These are phyloP conservation scores for Adiantum capillusveneris DNA, from an alignment of 75 land plant species.

Conservation along the genomic window DNA sequence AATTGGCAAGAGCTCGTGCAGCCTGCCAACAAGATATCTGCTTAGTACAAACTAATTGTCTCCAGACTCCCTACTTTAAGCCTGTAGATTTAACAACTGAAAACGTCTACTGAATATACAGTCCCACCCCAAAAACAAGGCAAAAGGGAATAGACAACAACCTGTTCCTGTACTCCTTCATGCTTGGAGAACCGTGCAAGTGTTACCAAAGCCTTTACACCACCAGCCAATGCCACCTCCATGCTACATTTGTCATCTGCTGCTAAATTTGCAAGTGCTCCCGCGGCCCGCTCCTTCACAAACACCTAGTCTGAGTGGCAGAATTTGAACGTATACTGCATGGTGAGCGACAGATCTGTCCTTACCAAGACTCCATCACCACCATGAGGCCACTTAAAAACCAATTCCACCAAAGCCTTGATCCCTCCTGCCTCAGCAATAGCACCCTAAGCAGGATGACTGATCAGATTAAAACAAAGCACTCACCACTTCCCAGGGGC, in stretches of 20 bases:
- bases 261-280: slow-evolving; percentile 96
- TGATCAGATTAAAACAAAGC: neutral
- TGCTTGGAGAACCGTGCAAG: slow-evolving; percentile 85
- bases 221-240: slow-evolving; percentile 92
- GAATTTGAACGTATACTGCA: neutral
- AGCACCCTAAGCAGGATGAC: slow-evolving; percentile 55
- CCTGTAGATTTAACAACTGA: too few relatives aligned
- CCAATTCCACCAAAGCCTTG: slow-evolving; percentile 87
- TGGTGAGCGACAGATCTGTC: neutral
- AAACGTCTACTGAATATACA: too few relatives aligned
- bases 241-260: slow-evolving; percentile 99
- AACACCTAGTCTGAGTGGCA: neutral
- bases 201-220: slow-evolving; percentile 87
- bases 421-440: slow-evolving; percentile 97
- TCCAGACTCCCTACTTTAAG: too few relatives aligned
- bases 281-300: slow-evolving; percentile 89
- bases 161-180: slow-evolving; percentile 99
- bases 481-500: too few relatives aligned
- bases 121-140: too few relatives aligned
- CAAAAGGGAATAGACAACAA: slow-evolving; percentile 8
- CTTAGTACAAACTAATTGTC: too few relatives aligned
- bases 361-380: slow-evolving; percentile 88
- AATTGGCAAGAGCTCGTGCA: slow-evolving; percentile 95
- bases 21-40: slow-evolving; percentile 48
- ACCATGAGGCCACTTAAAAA: slow-evolving; percentile 86